A percentile compares a stretch with the other conserved stretches of the same genome.
Conservation (phyloP, 2,329 filamentous ascomycete genomes). For the Fusarium compactum region DNA sequence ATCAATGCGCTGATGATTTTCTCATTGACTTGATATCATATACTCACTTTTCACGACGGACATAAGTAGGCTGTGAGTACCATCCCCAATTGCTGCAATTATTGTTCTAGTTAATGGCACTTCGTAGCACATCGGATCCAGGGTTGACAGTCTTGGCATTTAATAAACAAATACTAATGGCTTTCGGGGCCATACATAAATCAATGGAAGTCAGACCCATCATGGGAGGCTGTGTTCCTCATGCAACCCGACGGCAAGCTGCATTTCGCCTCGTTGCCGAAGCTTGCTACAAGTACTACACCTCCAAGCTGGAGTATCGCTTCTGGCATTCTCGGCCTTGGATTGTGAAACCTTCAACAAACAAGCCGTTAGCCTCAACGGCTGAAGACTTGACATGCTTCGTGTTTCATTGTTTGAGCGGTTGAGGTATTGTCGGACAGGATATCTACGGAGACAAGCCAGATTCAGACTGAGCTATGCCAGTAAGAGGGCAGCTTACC, state of each 20-base stretch:
- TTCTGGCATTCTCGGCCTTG: conserved; percentile 9
- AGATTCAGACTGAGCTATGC: conserved; percentile 27
- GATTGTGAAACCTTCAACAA: conserved; percentile 19
- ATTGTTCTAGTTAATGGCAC: background rate
- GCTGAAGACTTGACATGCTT: conserved; percentile 18
- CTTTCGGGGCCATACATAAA: background rate
- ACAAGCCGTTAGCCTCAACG: conserved; percentile 21
- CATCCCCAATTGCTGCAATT: background rate
- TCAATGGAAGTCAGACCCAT: background rate
- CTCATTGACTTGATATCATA: background rate
- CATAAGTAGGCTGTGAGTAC: too few species aligned
- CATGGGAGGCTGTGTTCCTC: background rate
- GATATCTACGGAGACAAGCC: background rate
- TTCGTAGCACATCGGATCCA: background rate
- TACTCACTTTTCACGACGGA: background rate
- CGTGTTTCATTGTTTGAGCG: too few species aligned
- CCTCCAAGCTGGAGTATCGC: conserved; percentile 6
- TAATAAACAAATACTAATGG: background rate
- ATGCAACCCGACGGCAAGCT: conserved; percentile 25
- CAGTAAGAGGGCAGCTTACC: conserved; percentile 1
- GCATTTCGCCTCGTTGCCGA: conserved; percentile 38
- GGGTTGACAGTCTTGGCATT: background rate
- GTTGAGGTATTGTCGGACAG: too few species aligned
- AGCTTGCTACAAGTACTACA: conserved; percentile 37
- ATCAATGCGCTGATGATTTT: background rate